Evolutionary conservation across 1,139 yeast species (phyloP).

Genomic region (Candida labiduridarum): DNA sequence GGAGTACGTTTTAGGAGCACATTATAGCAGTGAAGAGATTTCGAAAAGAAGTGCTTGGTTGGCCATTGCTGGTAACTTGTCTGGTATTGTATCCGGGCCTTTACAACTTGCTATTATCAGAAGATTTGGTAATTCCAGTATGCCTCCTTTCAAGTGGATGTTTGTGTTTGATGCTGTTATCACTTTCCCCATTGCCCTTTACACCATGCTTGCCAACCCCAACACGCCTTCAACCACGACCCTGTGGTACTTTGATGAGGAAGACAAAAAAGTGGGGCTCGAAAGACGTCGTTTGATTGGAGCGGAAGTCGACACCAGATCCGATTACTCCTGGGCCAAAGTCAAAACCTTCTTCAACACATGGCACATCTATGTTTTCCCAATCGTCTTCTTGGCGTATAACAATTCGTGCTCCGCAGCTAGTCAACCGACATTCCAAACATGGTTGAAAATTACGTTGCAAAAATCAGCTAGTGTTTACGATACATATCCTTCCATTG

Average conservation of each 20-base stretch:
- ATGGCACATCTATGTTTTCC: slow-evolving; percentile 54
- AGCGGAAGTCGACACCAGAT: slow-evolving; percentile 48
- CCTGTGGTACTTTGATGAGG: slow-evolving; percentile 36
- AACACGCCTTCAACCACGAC: slow-evolving; percentile 43
- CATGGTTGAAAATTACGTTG: slow-evolving; percentile 53
- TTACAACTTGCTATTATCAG: slow-evolving; percentile 36
- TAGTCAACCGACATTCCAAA: slow-evolving; percentile 51
- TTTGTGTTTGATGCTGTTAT: slow-evolving; percentile 42
- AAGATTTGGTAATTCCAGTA: slow-evolving; percentile 29
- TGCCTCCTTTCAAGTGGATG: slow-evolving; percentile 42
- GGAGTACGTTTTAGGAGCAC: slow-evolving; percentile 52
- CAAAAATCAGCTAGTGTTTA: slow-evolving; percentile 41
- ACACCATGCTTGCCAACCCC: slow-evolving; percentile 39
- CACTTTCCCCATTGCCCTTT: slow-evolving; percentile 37
- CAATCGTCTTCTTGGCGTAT: slow-evolving; percentile 50
- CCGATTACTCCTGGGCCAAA: slow-evolving; percentile 41
- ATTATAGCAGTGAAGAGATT: slow-evolving; percentile 22
- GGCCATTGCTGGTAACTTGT: slow-evolving; percentile 32
- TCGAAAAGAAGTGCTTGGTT: slow-evolving; percentile 53
- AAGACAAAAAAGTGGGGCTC: slow-evolving; percentile 38
- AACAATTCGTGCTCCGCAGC: slow-evolving; percentile 49
- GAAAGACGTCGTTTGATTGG: slow-evolving; percentile 48
- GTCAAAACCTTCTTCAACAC: slow-evolving; percentile 46
- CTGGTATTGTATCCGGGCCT: slow-evolving; percentile 38
- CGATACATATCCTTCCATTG: slow-evolving; percentile 51